Conservation (phyloP, 2,329 filamentous ascomycete genomes). For the Diplodia intermedia region DNA sequence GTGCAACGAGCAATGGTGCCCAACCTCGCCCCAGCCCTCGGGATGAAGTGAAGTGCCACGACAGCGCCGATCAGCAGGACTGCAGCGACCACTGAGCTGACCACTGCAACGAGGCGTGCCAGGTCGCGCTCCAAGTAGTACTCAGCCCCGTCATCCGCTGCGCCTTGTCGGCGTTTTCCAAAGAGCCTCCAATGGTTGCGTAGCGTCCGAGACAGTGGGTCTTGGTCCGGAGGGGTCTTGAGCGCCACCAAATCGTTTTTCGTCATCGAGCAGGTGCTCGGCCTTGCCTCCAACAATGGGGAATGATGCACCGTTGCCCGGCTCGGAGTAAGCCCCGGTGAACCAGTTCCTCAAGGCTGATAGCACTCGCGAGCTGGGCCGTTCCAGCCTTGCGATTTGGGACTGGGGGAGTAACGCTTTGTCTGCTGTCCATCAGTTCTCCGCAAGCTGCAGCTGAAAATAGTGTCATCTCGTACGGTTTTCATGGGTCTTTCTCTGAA, state of each 20-base stretch:
- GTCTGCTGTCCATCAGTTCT: not conserved
- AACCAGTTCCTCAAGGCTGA: not conserved
- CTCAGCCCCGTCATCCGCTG: not conserved
- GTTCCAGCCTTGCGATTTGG: not conserved
- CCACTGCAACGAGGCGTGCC: not conserved
- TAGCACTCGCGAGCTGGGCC: not conserved
- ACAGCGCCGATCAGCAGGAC: not conserved
- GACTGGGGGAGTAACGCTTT: not conserved
- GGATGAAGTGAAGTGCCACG: not conserved
- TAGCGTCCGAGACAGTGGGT: not conserved
- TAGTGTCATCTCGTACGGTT: not conserved
- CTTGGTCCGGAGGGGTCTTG: not conserved
- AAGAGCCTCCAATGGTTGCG: too few species aligned
- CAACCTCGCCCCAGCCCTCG: not conserved
- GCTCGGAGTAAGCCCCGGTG: not conserved
- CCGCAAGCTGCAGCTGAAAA: not conserved
- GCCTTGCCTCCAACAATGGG: not conserved
- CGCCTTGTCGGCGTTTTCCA: too few species aligned
- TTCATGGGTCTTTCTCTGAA: not conserved
- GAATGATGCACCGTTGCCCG: not conserved
- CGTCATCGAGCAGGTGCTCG: not conserved
- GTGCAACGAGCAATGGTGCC: conserved; percentile 31
- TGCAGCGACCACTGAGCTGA: not conserved
- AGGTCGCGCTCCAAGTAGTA: not conserved
- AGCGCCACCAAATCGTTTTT: not conserved